Base-by-base conservation (phyloP, 768 basidiomycete genomes). In the Mrakia gelida region DNA sequence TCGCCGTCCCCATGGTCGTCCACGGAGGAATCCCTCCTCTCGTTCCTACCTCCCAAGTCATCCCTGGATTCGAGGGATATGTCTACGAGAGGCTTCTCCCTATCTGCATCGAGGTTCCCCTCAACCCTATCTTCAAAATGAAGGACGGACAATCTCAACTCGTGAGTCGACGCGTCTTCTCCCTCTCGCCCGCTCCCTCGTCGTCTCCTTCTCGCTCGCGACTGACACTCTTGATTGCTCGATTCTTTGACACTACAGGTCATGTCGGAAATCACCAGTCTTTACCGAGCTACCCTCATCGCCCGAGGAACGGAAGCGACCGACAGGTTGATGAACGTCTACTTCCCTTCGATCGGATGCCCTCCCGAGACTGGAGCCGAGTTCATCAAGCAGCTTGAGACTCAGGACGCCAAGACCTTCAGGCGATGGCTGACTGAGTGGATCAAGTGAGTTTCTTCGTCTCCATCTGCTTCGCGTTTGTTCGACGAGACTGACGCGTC, bases 21-120 rank as follows among this genome's bases (percentile, higher is more conserved):
- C 82, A 81, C 16, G 86, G 86, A 71, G 86, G 86, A 0, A 81
- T 82, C 32, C 80, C 85, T 41, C 81, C 82, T 32, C 34, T 73
- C n/a, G 68, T 80, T 7, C 82, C 81, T 30, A 85, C 87, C 32
- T 78, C 80, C 11, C 81, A 83, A 38, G 81, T 82, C 16, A 84
- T 98, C 63, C 94, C 94, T 16, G 95, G 96, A 0, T 98, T 97
- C 81, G 95, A 98, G 81, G 88, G 89, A 21, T 95, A 95, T 83
- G 88, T 96, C 43, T 98, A 98, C 81, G 92, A 95, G 79, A 89
- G 90, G 18, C 85, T 96, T 49, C 86, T 98, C 73, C 92, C 94
- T 16, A 86, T 89, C 3, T 91, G 91, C 32, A 97, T 99, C 84
- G 88, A 90, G 11, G 89, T 98, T 6, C 89, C 94, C 0, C 90